phyloP scores from a whole-genome alignment of 805 yeast species.

The Kodamaea laetipori region DNA sequence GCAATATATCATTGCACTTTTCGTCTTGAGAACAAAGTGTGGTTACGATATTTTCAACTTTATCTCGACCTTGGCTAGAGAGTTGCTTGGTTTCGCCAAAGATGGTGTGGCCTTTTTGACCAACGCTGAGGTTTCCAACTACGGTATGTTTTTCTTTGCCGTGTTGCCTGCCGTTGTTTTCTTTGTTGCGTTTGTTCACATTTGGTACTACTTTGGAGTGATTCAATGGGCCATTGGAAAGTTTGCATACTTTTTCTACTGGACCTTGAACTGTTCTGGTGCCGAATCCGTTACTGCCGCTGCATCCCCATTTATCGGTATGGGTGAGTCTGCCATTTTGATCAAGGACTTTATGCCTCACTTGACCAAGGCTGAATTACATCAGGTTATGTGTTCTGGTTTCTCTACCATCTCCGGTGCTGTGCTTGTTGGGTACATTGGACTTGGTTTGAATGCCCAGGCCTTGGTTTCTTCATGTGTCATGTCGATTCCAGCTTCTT shows the following conservation, averaged over 20 bases:
- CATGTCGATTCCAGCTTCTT: conserved; percentile 67
- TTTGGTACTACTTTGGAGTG: conserved; percentile 59
- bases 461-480: conserved; percentile 68
- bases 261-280: conserved; percentile 60
- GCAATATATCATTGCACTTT: conserved; percentile 60
- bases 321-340: conserved; percentile 65
- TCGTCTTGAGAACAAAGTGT: conserved; percentile 58
- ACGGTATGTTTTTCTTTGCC: conserved; percentile 54
- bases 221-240: conserved; percentile 62
- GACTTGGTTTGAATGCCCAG: conserved; percentile 62
- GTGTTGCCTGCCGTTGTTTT: conserved; percentile 65
- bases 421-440: conserved; percentile 62
- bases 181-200: conserved; percentile 63
- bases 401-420: conserved; percentile 68
- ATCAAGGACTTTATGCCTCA: conserved; percentile 60
- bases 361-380: conserved; percentile 61
- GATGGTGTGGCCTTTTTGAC: conserved; percentile 65
- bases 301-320: conserved; percentile 67
- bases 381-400: conserved; percentile 63
- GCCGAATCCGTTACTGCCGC: conserved; percentile 69
- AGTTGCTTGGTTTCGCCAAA: conserved; percentile 57
- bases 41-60: conserved; percentile 66
- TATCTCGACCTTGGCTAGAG: conserved; percentile 57
- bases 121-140: conserved; percentile 36
- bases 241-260: conserved; percentile 58